Evolutionary conservation across 352 stramenopile species (phyloP).

Genomic region (Phytopythium delawarense): DNA sequence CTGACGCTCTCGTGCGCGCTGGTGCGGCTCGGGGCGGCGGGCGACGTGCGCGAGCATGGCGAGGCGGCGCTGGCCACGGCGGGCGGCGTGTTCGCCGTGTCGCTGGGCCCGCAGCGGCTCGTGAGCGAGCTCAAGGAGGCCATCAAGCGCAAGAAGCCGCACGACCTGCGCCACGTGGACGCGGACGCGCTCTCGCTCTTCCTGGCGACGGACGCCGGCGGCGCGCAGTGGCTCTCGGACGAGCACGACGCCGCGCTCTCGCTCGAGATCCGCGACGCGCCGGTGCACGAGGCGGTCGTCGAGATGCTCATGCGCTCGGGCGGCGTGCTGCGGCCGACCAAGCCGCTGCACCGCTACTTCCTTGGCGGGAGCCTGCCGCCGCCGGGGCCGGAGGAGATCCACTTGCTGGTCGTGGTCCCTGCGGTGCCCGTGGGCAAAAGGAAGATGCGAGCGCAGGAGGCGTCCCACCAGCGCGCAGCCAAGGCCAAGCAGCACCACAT

Average conservation of each 20-base stretch:
- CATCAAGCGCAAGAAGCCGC: conserved; percentile 12
- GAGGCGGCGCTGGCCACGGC: neutral
- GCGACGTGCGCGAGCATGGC: neutral
- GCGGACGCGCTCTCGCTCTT: conserved; percentile 6
- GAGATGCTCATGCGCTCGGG: conserved; percentile 1
- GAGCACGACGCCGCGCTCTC: conserved; percentile 8
- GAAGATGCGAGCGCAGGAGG: neutral
- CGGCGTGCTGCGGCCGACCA: neutral
- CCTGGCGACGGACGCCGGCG: neutral
- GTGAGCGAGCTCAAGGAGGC: conserved; percentile 13
- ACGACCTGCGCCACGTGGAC: conserved; percentile 10
- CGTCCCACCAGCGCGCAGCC: neutral
- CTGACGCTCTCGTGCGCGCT: conserved; percentile 9
- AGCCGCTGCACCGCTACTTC: conserved; percentile 6
- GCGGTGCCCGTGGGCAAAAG: neutral
- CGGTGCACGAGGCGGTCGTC: conserved; percentile 1
- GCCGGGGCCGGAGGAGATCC: conserved; percentile 4
- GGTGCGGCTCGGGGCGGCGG: neutral
- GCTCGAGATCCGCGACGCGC: conserved; percentile 5
- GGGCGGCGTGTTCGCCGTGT: conserved; percentile 9
- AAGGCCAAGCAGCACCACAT: neutral
- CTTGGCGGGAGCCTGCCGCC: neutral
- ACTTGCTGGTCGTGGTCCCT: conserved; percentile 2
- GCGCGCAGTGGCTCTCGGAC: conserved; percentile 6
- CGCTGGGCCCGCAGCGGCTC: neutral